phyloP scores from a whole-genome alignment of 164 flowering plant genomes.

The Vitis labrusca region DNA sequence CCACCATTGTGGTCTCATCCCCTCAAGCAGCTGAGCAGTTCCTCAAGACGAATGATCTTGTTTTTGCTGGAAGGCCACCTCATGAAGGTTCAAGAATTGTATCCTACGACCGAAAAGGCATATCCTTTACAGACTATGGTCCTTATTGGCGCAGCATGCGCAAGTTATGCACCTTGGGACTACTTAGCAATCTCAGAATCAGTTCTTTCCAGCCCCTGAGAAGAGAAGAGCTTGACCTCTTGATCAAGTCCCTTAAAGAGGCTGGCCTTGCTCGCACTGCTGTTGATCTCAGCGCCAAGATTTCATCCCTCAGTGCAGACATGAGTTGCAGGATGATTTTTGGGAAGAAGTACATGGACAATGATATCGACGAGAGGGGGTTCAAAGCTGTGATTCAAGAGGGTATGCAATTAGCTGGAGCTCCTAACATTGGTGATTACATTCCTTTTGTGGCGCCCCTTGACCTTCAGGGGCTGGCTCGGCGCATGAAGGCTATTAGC shows the following conservation, averaged over 20 bases:
- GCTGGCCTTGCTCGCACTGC: background rate
- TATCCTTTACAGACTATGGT: constrained; percentile 15
- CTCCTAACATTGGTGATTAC: constrained; percentile 44
- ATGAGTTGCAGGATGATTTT: constrained; percentile 13
- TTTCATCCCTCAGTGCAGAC: constrained; percentile 8
- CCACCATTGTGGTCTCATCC: constrained; percentile 21
- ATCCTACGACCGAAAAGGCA: constrained; percentile 6
- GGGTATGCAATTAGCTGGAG: constrained; percentile 27
- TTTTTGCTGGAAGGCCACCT: constrained; percentile 22
- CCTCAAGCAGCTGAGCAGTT: constrained; percentile 20
- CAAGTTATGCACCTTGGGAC: constrained; percentile 22
- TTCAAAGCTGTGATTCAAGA: constrained; percentile 51
- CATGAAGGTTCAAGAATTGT: constrained; percentile 7
- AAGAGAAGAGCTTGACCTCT: constrained; percentile 16
- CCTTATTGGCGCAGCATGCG: constrained; percentile 29
- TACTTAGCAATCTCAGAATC: constrained; percentile 21
- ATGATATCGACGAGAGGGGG: constrained; percentile 22
- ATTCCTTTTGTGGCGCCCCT: constrained; percentile 32
- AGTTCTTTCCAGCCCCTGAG: constrained; percentile 18
- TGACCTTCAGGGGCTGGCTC: constrained; percentile 16
- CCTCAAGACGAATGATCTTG: constrained; percentile 24
- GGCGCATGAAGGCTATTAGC: too few species aligned
- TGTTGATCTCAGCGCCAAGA: constrained; percentile 20
- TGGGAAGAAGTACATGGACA: background rate
- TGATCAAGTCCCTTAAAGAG: constrained; percentile 10